phyloP scores from a whole-genome alignment of 768 basidiomycete species.

The Asterophora lycoperdoides region DNA sequence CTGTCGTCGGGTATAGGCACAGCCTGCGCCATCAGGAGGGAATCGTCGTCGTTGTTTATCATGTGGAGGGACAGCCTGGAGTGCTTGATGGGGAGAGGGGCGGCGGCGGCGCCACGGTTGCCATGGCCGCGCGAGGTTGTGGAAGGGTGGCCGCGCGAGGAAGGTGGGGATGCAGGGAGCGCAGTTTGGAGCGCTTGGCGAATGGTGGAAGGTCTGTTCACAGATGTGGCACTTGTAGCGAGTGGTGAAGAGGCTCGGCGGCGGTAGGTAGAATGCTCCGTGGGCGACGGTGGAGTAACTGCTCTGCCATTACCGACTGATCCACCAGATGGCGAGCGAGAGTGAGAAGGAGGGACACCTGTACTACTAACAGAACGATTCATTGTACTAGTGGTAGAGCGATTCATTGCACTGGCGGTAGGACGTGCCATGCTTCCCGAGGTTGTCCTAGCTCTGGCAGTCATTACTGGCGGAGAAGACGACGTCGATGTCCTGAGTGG shows the following conservation, averaged over 20 bases:
- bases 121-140: constrained; percentile 26
- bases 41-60: constrained; percentile 45
- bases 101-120: constrained; percentile 22
- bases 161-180: constrained; percentile 35
- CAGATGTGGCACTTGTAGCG: constrained; percentile 25
- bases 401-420: too few relatives aligned
- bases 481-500: constrained; percentile 46
- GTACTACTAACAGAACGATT: constrained; percentile 38
- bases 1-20: constrained; percentile 76
- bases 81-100: constrained; percentile 36
- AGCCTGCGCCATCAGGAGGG: constrained; percentile 62
- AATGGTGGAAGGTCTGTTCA: constrained; percentile 29
- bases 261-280: constrained; percentile 33
- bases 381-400: too few relatives aligned
- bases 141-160: constrained; percentile 27
- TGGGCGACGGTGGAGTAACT: constrained; percentile 40
- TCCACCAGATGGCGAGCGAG: constrained; percentile 35
- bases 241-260: constrained; percentile 51
- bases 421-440: constrained; percentile 29
- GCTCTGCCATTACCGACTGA: constrained; percentile 32
- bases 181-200: constrained; percentile 36
- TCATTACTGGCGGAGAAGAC: constrained; percentile 40
- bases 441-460: constrained; percentile 30
- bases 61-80: constrained; percentile 40
- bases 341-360: constrained; percentile 30